Evolutionary conservation across 495 filamentous ascomycete genomes (phyloP), one percentile per base, ranked within the genome.

Genomic region (Lasiosphaeriaceae sp.): DNA sequence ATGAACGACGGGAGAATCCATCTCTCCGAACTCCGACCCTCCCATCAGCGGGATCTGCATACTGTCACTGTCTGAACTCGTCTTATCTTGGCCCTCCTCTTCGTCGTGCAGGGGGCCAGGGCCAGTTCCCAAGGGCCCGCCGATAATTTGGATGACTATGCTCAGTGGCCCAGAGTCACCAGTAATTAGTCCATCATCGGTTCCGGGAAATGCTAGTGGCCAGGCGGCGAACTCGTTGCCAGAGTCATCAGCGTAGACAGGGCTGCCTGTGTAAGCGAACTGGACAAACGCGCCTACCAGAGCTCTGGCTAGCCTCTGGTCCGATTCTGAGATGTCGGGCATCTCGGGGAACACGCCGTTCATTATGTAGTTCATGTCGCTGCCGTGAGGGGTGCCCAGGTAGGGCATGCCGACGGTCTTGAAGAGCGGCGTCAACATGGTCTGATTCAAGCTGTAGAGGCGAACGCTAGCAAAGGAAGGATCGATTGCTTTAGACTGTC

Each of bases 341-440:
- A 57, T 60, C 29, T 66, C 58, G 0, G 63, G 67, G 21, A 66
- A 64, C 3, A 70, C 29, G 37, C 39, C 39, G 5, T 67, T 69
- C 49, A 65, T 65, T 21, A 70, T 56, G 49, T 72, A 72, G 49
- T 70, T 64, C 20, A 52, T 62, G 48, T 72, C 67, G 14, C 59
- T 64, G 0, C 69, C 69, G 44, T 72, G 69, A 2, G 29, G 23
- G 8, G 55, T 56, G 2, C 66, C 59, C 7, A 70, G 2, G 35
- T 67, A 69, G 1, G 69, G 66, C 67, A 70, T 66, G 0, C 69
- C 67, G 1, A 56, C 59, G 0, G 24, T 53, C 7, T 53, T 47
- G n/a, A 66, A 66, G 0, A 70, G 16, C 0, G 65, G 61, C 0
- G 63, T 57, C 4, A 70, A 24, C 65, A 70, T 68, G 31, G 52